These are phyloP conservation scores for Heracleum sosnowskyi DNA, from an alignment of 129 eudicot species.

Conservation along the genomic window DNA sequence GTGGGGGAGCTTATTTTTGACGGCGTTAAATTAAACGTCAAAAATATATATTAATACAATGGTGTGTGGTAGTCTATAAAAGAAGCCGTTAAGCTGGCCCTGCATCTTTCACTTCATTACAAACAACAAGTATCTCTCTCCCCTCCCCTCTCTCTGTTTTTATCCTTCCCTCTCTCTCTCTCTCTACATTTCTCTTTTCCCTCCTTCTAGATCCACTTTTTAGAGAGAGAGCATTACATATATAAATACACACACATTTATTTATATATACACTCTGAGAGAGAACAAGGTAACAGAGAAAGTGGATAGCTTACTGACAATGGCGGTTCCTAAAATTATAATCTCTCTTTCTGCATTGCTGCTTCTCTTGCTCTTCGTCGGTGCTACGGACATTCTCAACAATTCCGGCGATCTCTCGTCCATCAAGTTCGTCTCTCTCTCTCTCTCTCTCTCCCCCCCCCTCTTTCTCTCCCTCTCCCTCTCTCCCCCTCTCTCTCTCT, in stretches of 20 bases:
- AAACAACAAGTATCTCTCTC: not conserved
- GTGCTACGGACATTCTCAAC: slow-evolving; percentile 9
- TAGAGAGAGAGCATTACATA: slow-evolving; percentile 3
- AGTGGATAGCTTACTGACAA: slow-evolving; percentile 2
- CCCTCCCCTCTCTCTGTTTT: not conserved
- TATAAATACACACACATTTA: not conserved
- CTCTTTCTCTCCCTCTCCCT: not conserved
- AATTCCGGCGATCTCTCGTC: not conserved
- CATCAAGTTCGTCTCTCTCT: slow-evolving; percentile 6
- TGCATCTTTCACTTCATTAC: slow-evolving; percentile 27
- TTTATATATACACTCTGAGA: not conserved
- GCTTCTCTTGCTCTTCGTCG: slow-evolving; percentile 29
- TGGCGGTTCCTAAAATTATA: slow-evolving; percentile 20
- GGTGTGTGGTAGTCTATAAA: slow-evolving; percentile 32
- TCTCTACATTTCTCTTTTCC: slow-evolving; percentile 13
- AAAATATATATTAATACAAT: not conserved
- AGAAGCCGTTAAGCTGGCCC: slow-evolving; percentile 39
- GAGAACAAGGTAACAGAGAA: not conserved
- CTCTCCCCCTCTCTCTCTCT: not conserved
- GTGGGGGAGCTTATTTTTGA: not conserved
- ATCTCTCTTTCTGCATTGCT: slow-evolving; percentile 21
- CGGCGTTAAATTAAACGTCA: not conserved
- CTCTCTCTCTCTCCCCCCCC: not conserved
- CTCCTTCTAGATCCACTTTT: slow-evolving; percentile 7
- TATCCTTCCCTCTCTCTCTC: not conserved